Evolutionary conservation across 345 rosid species (phyloP).

Genomic region (Xanthoceras sorbifolium): DNA sequence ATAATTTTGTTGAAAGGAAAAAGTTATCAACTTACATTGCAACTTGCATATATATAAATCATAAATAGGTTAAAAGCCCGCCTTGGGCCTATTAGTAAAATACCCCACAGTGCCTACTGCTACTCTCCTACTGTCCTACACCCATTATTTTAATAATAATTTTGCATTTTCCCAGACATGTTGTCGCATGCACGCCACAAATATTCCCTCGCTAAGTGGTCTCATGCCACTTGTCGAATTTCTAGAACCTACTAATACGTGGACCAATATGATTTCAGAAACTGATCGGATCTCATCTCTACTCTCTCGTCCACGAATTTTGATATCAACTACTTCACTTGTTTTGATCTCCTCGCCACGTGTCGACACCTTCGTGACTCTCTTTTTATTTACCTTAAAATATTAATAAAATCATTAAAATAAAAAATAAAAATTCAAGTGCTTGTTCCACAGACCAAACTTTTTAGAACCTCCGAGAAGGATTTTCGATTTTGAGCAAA

Average conservation of each 20-base stretch:
- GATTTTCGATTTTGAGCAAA: slow-evolving; percentile 11
- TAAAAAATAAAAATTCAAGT: slow-evolving; percentile 23
- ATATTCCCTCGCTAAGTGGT: neutral
- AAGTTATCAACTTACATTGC: no score
- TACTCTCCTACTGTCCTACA: no score
- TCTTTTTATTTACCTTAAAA: slow-evolving; percentile 22
- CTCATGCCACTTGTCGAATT: slow-evolving; percentile 28
- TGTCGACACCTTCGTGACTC: slow-evolving; percentile 39
- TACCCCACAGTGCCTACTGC: no score
- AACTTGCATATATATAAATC: no score
- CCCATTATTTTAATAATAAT: neutral
- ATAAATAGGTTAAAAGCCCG: no score
- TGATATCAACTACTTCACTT: slow-evolving; percentile 47
- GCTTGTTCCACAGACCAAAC: slow-evolving; percentile 26
- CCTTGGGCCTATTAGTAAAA: no score
- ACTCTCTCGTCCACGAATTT: slow-evolving; percentile 83
- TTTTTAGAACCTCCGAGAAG: slow-evolving; percentile 48
- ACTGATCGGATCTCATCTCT: slow-evolving; percentile 77
- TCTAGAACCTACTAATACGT: slow-evolving; percentile 34
- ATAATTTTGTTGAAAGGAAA: no score
- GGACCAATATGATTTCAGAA: slow-evolving; percentile 60
- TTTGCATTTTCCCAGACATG: neutral
- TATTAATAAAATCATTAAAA: slow-evolving; percentile 19
- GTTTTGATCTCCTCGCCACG: slow-evolving; percentile 57
- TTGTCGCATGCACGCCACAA: slow-evolving; percentile 19